Evolutionary conservation across 1,284 basidiomycete species (phyloP).

Genomic region (Mycena citricolor): DNA sequence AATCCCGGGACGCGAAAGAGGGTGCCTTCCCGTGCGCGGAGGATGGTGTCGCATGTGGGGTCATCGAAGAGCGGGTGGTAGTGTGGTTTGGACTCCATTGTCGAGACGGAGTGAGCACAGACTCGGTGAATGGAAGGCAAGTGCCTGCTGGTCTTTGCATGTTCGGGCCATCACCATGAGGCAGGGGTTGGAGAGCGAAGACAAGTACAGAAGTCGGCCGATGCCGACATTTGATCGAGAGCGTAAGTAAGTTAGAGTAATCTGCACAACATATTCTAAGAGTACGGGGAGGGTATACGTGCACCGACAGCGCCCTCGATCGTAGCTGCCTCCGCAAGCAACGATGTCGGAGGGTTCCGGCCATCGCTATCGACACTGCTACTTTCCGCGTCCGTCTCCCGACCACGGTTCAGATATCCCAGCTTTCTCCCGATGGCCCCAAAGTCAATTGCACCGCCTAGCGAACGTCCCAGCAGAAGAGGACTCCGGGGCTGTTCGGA

Average conservation of each 20-base stretch:
- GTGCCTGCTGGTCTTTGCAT: too few species aligned
- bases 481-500: background rate
- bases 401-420: background rate
- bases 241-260: too few species aligned
- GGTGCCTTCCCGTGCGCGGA: slow-evolving; percentile 37
- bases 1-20: slow-evolving; percentile 38
- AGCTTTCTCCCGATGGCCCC: too few species aligned
- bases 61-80: slow-evolving; percentile 37
- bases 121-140: too few species aligned
- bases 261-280: too few species aligned
- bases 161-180: too few species aligned
- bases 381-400: background rate
- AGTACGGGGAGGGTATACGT: too few species aligned
- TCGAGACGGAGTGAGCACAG: too few species aligned
- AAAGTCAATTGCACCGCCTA: slow-evolving; percentile 2
- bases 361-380: background rate
- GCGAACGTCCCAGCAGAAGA: slow-evolving; percentile 1
- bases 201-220: too few species aligned
- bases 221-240: too few species aligned
- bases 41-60: slow-evolving; percentile 34
- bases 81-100: too few species aligned
- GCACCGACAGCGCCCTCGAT: slow-evolving; percentile 3
- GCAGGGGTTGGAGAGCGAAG: too few species aligned
- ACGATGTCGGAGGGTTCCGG: background rate
- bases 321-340: slow-evolving; percentile 2